These are phyloP conservation scores for Monosporascus ibericus DNA, from an alignment of 2,329 filamentous ascomycete species.

Conservation along the genomic window DNA sequence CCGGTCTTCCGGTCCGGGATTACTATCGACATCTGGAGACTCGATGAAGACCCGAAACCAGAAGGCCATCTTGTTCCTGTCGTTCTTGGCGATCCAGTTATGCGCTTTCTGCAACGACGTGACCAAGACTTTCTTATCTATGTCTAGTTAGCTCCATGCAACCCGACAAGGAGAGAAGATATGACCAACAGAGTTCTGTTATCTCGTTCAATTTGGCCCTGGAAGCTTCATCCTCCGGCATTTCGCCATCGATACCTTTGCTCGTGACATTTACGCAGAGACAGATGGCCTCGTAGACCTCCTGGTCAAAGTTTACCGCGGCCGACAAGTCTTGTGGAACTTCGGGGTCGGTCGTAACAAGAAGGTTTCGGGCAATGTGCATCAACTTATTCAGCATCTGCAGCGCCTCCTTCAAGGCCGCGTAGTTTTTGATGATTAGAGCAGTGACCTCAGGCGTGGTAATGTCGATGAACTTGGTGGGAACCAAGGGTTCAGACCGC, in stretches of 20 bases:
- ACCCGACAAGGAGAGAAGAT: background rate
- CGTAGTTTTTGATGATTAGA: constrained; percentile 58
- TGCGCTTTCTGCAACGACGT: constrained; percentile 61
- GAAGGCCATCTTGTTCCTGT: constrained; percentile 64
- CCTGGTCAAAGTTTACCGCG: constrained; percentile 58
- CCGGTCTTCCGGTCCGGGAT: constrained; percentile 38
- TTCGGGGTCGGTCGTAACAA: constrained; percentile 58
- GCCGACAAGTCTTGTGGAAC: constrained; percentile 61
- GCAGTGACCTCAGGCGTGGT: constrained; percentile 57
- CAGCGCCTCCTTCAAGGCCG: constrained; percentile 54
- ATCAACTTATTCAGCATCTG: constrained; percentile 60
- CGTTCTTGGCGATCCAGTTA: constrained; percentile 64
- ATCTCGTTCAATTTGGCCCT: constrained; percentile 55
- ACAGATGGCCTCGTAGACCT: constrained; percentile 60
- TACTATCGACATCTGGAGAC: constrained; percentile 37
- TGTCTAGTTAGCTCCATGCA: constrained; percentile 12
- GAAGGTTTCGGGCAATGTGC: constrained; percentile 59
- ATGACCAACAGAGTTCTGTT: constrained; percentile 53
- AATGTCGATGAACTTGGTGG: constrained; percentile 44
- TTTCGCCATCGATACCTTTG: constrained; percentile 61
- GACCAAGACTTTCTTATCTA: constrained; percentile 61
- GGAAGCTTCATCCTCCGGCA: constrained; percentile 50
- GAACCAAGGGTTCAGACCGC: constrained; percentile 45
- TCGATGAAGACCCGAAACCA: constrained; percentile 63
- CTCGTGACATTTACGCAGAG: constrained; percentile 62